Base-by-base conservation (phyloP, 2,329 filamentous ascomycete genomes). In the Sporothrix brasiliensis region DNA sequence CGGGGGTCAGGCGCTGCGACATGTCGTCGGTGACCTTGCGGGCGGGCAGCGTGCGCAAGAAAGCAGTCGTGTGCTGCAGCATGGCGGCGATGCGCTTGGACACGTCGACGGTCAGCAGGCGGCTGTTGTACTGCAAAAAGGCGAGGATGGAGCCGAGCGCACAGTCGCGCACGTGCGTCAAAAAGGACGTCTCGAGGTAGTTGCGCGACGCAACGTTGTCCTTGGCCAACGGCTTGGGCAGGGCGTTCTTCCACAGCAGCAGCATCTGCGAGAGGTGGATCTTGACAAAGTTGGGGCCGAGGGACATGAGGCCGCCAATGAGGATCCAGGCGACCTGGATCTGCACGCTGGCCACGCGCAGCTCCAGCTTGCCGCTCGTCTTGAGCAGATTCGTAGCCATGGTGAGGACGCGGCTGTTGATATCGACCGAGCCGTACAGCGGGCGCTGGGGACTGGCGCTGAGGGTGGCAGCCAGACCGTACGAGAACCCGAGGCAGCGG, bases 241-340 rank as follows among this genome's bases (percentile, higher is more conserved):
- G 85, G 0, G 95, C 94, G 79, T 98, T 99, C 80, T 97, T 97
- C 95, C 95, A 99, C 7, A 99, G 83, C 10, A 99, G 83, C 70
- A 99, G 88, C 27, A 99, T 85, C 77, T 99, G 95, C 2, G 94
- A 94, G 9, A 99, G 86, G 80, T 99, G 95, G 30, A 98, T 98
- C 81, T 99, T 99, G 79, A 98, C 94, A 79, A 99, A 99, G 79
- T 97, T 98, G 4, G 95, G 94, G 0, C 95, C 95, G 0, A 99
- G 86, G 0, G 94, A 93, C 94, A 98, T 98, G 69, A 99, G 83
- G 0, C 96, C 95, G 50, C 96, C 95, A 61, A 99, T 97, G 70
- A 99, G 83, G 63, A 97, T 96, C 94, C 95, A 99, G 5, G 95
- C 95, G 2, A 99, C 94, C 78, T 99, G 95, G 30, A 99, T 93